phyloP scores from a whole-genome alignment of 2,329 filamentous ascomycete genomes.

The Epichloe amarillans region DNA sequence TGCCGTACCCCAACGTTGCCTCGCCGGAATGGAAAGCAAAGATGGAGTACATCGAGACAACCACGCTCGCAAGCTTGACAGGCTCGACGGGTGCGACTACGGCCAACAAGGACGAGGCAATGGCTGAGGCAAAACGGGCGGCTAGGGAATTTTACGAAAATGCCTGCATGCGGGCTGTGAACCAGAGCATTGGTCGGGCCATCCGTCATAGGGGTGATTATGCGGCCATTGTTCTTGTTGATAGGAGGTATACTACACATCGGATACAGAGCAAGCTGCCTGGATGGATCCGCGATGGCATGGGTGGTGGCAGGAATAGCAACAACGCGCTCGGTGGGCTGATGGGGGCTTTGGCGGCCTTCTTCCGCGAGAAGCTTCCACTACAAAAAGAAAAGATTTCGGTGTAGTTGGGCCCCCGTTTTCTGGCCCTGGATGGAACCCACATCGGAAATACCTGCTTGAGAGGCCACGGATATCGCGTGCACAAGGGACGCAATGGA shows the following conservation, averaged over 20 bases:
- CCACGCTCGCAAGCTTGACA: constrained; percentile 26
- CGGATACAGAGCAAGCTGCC: constrained; percentile 71
- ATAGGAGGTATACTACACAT: constrained; percentile 62
- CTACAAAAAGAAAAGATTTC: not conserved
- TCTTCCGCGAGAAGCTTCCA: constrained; percentile 41
- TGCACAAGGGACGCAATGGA: no score
- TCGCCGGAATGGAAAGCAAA: constrained; percentile 90
- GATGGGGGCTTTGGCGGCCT: constrained; percentile 43
- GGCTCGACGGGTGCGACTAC: constrained; percentile 5
- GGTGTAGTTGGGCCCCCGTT: not conserved
- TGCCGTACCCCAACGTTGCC: constrained; percentile 85
- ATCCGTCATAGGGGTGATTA: constrained; percentile 84
- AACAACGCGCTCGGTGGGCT: constrained; percentile 32
- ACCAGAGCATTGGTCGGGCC: constrained; percentile 87
- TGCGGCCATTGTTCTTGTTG: constrained; percentile 76
- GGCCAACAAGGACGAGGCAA: constrained; percentile 15
- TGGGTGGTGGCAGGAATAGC: constrained; percentile 35
- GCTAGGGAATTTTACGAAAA: constrained; percentile 84
- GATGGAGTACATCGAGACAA: constrained; percentile 69
- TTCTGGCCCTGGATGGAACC: not conserved
- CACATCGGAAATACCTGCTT: no score
- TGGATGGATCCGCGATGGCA: constrained; percentile 69
- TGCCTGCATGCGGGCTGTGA: constrained; percentile 89
- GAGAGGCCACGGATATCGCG: no score
- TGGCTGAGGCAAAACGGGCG: constrained; percentile 33